Evolutionary conservation across 768 basidiomycete genomes (phyloP).

Genomic region (Cystofilobasidium capitatum): DNA sequence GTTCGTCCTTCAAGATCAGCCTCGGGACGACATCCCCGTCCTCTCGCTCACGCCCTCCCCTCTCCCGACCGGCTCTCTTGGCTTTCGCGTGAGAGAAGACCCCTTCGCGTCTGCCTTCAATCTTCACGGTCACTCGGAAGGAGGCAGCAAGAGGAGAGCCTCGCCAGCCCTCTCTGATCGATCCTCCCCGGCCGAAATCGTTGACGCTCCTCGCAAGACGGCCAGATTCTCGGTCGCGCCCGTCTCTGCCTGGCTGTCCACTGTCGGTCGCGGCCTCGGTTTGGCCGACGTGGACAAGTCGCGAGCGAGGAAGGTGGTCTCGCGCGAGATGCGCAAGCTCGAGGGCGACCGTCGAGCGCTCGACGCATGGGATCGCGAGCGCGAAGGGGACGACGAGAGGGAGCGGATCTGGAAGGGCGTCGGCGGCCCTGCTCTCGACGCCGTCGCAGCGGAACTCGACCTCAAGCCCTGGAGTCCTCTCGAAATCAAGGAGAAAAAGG

Average conservation of each 20-base stretch:
- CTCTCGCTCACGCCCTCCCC: conserved; percentile 9
- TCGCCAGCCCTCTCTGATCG: neutral
- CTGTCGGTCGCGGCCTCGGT: neutral
- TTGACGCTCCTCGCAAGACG: too few species aligned
- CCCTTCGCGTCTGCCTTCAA: neutral
- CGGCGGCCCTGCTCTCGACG: neutral
- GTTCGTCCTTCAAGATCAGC: conserved; percentile 2
- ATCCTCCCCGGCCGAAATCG: neutral
- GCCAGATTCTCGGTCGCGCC: neutral
- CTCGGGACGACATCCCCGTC: conserved; percentile 9
- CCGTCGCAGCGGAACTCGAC: neutral
- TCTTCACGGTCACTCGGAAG: neutral
- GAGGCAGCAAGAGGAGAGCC: neutral
- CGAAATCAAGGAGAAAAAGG: neutral
- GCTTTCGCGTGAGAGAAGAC: neutral
- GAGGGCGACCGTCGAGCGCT: conserved; percentile 4
- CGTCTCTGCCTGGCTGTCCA: conserved; percentile 1
- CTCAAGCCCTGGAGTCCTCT: conserved; percentile 15
- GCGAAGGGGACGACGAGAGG: neutral
- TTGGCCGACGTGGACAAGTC: neutral
- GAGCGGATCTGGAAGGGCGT: neutral
- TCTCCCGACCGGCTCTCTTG: neutral
- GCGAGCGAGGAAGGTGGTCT: conserved; percentile 1
- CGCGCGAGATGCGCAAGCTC: conserved; percentile 6
- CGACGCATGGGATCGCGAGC: conserved; percentile 2